Percentiles rank a stretch among this genome's conserved stretches.
Evolutionary conservation across 306 rosid genomes (phyloP).

Genomic region (Inga laurina): DNA sequence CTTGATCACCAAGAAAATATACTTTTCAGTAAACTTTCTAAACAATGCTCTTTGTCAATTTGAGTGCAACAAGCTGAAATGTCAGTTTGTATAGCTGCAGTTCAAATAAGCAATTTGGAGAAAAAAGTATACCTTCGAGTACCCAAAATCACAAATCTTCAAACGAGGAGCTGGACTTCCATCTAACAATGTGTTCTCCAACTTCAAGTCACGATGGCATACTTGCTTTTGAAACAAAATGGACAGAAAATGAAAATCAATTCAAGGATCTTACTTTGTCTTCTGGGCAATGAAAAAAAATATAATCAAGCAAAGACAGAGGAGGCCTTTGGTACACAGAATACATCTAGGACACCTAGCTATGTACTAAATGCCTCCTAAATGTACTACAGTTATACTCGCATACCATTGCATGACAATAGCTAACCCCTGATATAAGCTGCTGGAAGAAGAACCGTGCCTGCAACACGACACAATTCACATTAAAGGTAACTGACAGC

Average conservation of each 20-base stretch:
- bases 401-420: conserved; percentile 87
- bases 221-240: conserved; percentile 60
- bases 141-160: conserved; percentile 94
- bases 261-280: conserved; percentile 20
- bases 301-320: neutral
- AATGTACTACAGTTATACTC: neutral
- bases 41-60: conserved; percentile 9
- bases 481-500: conserved; percentile 31
- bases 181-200: conserved; percentile 92
- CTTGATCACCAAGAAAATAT: conserved; percentile 19
- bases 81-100: neutral
- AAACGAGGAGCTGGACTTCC: conserved; percentile 95
- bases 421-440: conserved; percentile 96
- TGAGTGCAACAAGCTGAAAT: neutral
- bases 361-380: neutral
- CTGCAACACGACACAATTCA: conserved; percentile 43
- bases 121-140: conserved; percentile 70
- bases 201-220: conserved; percentile 93
- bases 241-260: conserved; percentile 24
- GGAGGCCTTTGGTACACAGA: neutral
- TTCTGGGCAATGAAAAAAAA: neutral
- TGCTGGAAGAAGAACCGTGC: conserved; percentile 98
- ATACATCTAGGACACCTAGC: neutral
- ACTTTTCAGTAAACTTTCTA: conserved; percentile 16
- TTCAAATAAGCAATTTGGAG: conserved; percentile 1